phyloP scores from a whole-genome alignment of 495 filamentous ascomycete species.

The Daldinia bambusicola region DNA sequence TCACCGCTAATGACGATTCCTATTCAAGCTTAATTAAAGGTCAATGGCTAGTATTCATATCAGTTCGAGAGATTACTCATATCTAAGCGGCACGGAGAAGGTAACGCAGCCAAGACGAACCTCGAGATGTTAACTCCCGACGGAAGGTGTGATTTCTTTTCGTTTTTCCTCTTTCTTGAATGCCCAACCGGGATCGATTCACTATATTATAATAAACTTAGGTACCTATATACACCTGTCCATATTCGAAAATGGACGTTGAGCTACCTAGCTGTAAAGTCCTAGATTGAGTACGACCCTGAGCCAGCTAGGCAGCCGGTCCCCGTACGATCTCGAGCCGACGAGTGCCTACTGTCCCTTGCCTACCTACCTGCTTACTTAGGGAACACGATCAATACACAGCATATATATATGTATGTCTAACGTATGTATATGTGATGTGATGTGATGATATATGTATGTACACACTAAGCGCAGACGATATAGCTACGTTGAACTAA shows the following conservation, averaged over 20 bases:
- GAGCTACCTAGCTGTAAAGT: not conserved
- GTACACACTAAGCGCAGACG: conserved; percentile 36
- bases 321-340: conserved; percentile 17
- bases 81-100: too few species aligned
- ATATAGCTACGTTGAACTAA: not conserved
- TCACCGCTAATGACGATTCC: conserved; percentile 11
- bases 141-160: conserved; percentile 37
- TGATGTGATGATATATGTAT: not conserved
- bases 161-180: not conserved
- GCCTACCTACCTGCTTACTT: not conserved
- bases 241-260: too few species aligned
- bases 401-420: not conserved
- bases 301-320: not conserved
- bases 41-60: too few species aligned
- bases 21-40: not conserved
- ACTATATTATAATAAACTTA: not conserved
- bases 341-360: not conserved
- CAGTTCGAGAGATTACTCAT: too few species aligned
- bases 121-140: conserved; percentile 34
- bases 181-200: not conserved
- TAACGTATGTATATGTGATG: too few species aligned
- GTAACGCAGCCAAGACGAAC: conserved; percentile 23
- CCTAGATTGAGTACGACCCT: conserved; percentile 10
- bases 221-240: conserved; percentile 3
- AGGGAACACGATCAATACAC: conserved; percentile 1